Evolutionary conservation across 2,329 filamentous ascomycete genomes (phyloP).

Genomic region (Cytospora paraplurivora): DNA sequence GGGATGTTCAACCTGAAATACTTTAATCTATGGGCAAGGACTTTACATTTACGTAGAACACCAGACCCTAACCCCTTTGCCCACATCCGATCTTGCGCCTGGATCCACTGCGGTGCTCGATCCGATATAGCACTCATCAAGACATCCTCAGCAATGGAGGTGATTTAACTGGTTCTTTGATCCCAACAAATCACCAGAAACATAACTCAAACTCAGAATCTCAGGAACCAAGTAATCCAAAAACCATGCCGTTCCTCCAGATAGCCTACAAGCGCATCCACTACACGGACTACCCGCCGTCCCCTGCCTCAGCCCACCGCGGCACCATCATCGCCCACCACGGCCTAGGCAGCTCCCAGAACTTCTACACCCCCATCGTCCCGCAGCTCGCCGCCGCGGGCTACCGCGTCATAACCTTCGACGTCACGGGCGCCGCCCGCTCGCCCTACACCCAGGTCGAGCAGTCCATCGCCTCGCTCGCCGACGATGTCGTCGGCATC

Average conservation of each 20-base stretch:
- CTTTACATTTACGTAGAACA: too few relatives aligned
- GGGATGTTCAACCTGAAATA: too few relatives aligned
- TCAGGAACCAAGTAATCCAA: too few relatives aligned
- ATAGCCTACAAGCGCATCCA: conserved; percentile 18
- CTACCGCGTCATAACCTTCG: conserved; percentile 17
- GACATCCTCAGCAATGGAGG: not conserved
- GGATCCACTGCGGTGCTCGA: conserved; percentile 21
- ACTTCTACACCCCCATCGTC: conserved; percentile 23
- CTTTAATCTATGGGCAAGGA: not conserved
- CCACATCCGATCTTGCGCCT: conserved; percentile 9
- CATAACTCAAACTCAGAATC: not conserved
- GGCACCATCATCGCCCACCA: conserved; percentile 25
- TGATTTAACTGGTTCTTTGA: not conserved
- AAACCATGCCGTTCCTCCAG: conserved; percentile 15
- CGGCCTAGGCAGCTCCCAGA: conserved; percentile 24
- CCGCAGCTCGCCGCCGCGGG: conserved; percentile 15
- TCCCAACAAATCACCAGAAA: not conserved
- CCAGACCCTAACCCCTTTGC: not conserved
- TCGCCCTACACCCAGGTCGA: conserved; percentile 18
- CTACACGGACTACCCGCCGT: conserved; percentile 18
- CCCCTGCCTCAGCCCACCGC: conserved; percentile 2
- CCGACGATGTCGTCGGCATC: conserved; percentile 55
- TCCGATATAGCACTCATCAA: conserved; percentile 1
- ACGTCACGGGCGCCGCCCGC: conserved; percentile 18
- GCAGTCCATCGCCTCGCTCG: conserved; percentile 39